A percentile compares a stretch with the other conserved stretches of the same genome.
Conservation (phyloP, 176 grass and related monocot species). For the Stipa capillata region DNA sequence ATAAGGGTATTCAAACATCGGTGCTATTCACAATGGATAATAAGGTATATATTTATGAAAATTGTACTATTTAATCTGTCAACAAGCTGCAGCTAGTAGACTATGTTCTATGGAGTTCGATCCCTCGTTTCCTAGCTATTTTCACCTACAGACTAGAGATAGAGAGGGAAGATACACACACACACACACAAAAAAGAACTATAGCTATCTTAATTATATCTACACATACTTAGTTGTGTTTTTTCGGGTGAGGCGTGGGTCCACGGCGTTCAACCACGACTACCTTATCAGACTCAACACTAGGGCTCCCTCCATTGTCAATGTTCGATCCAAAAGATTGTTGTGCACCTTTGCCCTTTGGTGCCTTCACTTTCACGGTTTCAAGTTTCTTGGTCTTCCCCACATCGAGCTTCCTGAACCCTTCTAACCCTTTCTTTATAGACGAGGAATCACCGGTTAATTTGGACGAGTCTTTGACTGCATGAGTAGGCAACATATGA, state of each 20-base stretch:
- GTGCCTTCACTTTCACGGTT: neutral
- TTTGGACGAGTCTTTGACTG: constrained; percentile 16
- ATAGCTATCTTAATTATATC: constrained; percentile 9
- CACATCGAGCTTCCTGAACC: neutral
- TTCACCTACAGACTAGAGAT: constrained; percentile 4
- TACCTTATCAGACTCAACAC: neutral
- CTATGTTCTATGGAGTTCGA: constrained; percentile 1
- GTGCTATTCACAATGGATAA: no score
- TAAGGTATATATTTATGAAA: neutral
- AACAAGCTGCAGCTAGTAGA: constrained; percentile 1
- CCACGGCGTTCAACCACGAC: constrained; percentile 1
- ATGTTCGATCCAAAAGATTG: neutral
- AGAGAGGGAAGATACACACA: neutral
- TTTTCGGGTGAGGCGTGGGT: constrained; percentile 51
- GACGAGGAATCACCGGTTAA: neutral
- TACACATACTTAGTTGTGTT: constrained; percentile 46
- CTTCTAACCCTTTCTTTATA: neutral
- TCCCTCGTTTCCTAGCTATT: constrained; percentile 6
- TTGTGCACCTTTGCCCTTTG: neutral
- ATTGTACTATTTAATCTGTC: neutral
- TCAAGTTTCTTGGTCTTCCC: neutral
- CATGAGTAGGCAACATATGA: neutral
- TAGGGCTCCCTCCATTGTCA: neutral
- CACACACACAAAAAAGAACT: neutral
- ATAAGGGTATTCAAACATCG: neutral